Evolutionary conservation across 73 alveolate species (phyloP).

Genomic region (Strombidium stylifer): DNA sequence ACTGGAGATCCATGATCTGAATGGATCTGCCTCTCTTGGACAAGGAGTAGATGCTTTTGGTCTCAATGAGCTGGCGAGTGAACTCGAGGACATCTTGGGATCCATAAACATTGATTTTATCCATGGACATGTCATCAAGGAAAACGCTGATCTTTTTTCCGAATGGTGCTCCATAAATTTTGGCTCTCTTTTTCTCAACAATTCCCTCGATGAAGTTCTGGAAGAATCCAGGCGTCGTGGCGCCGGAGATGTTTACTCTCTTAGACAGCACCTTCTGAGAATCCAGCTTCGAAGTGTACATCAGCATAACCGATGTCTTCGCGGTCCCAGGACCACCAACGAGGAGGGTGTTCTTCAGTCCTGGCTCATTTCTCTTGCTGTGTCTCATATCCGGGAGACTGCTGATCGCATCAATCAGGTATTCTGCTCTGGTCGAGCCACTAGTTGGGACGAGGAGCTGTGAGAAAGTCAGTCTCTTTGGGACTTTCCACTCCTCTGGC

Average conservation of each 20-base stretch:
- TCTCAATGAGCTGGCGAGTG: conserved; percentile 97
- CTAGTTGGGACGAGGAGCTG: conserved; percentile 98
- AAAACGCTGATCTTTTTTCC: conserved; percentile 98
- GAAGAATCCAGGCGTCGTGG: conserved; percentile 99
- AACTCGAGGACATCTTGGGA: conserved; percentile 99
- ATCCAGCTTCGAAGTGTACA: conserved; percentile 87
- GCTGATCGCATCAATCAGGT: conserved; percentile 89
- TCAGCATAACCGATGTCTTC: conserved; percentile 98
- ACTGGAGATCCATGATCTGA: conserved; percentile 93
- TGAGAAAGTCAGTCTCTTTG: conserved; percentile 95
- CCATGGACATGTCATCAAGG: conserved; percentile 89
- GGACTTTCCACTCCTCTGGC: conserved; percentile 88
- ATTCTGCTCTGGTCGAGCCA: conserved; percentile 99
- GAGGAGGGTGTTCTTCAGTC: conserved; percentile 43
- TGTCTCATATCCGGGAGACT: conserved; percentile 75
- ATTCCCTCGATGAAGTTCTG: conserved; percentile 99
- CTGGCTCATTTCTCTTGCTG: conserved; percentile 62
- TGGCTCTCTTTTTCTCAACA: conserved; percentile 97
- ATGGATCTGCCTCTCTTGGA: conserved; percentile 99
- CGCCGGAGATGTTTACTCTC: conserved; percentile 99
- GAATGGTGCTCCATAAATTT: conserved; percentile 98
- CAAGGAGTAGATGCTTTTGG: conserved; percentile 98
- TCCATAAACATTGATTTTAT: conserved; percentile 98
- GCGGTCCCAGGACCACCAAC: conserved; percentile 99
- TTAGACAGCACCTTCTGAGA: conserved; percentile 93